Evolutionary conservation across 768 basidiomycete species (phyloP).

Genomic region (Naganishia onofrii): DNA sequence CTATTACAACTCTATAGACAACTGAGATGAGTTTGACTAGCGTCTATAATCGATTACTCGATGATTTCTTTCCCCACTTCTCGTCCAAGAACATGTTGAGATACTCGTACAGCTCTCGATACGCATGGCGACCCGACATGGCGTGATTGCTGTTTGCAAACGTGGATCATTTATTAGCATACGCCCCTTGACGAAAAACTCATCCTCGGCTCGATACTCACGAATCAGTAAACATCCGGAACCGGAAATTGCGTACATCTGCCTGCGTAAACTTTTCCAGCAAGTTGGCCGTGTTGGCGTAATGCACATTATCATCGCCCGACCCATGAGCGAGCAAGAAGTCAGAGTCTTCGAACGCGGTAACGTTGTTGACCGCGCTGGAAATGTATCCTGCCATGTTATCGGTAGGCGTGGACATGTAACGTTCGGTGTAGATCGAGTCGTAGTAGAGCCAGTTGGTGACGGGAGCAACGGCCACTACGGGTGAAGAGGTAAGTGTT

Average conservation of each 20-base stretch:
- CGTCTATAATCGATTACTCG: conserved; percentile 9
- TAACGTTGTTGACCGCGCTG: conserved; percentile 81
- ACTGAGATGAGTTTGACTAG: background rate
- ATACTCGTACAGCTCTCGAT: conserved; percentile 80
- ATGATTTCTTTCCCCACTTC: conserved; percentile 70
- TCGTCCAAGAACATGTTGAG: conserved; percentile 79
- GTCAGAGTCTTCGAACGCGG: conserved; percentile 71
- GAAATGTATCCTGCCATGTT: conserved; percentile 87
- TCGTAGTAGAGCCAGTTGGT: conserved; percentile 58
- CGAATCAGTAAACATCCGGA: conserved; percentile 98
- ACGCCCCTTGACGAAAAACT: too few relatives aligned
- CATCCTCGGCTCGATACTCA: conserved; percentile 51
- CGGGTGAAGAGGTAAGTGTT: background rate
- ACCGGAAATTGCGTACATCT: conserved; percentile 67
- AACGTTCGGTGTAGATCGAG: conserved; percentile 94
- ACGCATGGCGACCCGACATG: conserved; percentile 70
- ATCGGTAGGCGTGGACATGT: conserved; percentile 78
- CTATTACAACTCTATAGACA: conserved; percentile 13
- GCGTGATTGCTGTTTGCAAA: conserved; percentile 67
- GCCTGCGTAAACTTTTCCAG: conserved; percentile 86
- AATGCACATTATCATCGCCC: conserved; percentile 94
- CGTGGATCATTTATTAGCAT: conserved; percentile 30
- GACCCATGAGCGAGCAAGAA: conserved; percentile 88
- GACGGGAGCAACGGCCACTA: conserved; percentile 51
- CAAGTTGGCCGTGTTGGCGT: conserved; percentile 81